Evolutionary conservation across 306 rosid genomes (phyloP).

Genomic region (Castanopsis chinensis): DNA sequence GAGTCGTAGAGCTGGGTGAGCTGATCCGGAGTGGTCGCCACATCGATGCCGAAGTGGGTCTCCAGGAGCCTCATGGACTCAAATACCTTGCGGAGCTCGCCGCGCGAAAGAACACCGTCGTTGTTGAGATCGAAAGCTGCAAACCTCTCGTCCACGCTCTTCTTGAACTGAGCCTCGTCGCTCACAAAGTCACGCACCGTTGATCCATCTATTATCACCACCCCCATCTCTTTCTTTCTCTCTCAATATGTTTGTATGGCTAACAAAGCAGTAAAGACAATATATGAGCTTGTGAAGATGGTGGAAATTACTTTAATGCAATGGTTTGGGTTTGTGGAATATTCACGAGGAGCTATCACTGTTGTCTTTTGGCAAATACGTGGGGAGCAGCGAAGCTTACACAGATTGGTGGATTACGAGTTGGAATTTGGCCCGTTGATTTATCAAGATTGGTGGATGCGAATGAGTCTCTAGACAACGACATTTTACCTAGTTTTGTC

Average conservation of each 20-base stretch:
- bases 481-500: too few relatives aligned
- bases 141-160: conserved; percentile 63
- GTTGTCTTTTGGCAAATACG: too few relatives aligned
- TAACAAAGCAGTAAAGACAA: too few relatives aligned
- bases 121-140: conserved; percentile 57
- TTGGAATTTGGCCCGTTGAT: too few relatives aligned
- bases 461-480: too few relatives aligned
- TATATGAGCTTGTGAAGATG: too few relatives aligned
- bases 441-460: too few relatives aligned
- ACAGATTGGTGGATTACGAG: too few relatives aligned
- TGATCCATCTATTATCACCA: conserved; percentile 71
- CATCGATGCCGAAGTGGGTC: conserved; percentile 78
- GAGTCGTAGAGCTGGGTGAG: conserved; percentile 66
- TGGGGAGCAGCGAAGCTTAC: too few relatives aligned
- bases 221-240: conserved; percentile 22
- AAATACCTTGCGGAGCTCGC: conserved; percentile 77
- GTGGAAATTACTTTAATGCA: too few relatives aligned
- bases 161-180: conserved; percentile 48
- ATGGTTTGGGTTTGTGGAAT: too few relatives aligned
- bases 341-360: too few relatives aligned
- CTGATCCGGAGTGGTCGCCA: conserved; percentile 56
- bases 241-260: not conserved
- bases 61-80: conserved; percentile 76
- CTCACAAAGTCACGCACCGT: conserved; percentile 73
- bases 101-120: conserved; percentile 80